phyloP scores from a whole-genome alignment of 164 flowering plant genomes.

The Malania oleifera region DNA sequence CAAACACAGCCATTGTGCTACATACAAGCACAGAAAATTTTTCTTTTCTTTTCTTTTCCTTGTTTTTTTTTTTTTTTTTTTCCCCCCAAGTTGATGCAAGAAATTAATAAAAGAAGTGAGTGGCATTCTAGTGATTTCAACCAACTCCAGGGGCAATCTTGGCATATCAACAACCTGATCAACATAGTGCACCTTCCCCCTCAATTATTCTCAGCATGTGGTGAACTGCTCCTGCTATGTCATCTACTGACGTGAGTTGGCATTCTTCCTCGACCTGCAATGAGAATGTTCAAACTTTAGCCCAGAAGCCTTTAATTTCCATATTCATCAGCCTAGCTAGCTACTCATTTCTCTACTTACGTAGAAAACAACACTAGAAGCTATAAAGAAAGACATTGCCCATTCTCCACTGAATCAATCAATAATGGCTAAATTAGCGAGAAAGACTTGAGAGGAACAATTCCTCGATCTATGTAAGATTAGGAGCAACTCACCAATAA shows the following conservation, averaged over 20 bases:
- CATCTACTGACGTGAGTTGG: slow-evolving; percentile 69
- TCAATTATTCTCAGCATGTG: slow-evolving; percentile 76
- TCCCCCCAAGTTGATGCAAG: too few relatives aligned
- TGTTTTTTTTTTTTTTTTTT: too few relatives aligned
- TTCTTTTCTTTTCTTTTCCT: too few relatives aligned
- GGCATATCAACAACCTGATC: background rate
- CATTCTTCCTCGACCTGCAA: slow-evolving; percentile 87
- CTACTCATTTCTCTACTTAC: background rate
- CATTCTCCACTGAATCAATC: too few relatives aligned
- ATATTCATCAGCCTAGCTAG: background rate
- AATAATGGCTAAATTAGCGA: too few relatives aligned
- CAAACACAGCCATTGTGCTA: too few relatives aligned
- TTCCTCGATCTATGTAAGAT: too few relatives aligned
- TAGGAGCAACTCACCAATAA: too few relatives aligned
- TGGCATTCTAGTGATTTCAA: slow-evolving; percentile 11
- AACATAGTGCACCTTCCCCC: slow-evolving; percentile 40
- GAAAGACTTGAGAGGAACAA: too few relatives aligned
- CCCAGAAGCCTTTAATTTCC: background rate
- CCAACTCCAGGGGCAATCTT: slow-evolving; percentile 9
- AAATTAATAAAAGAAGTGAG: background rate
- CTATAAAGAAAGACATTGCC: too few relatives aligned
- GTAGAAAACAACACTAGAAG: too few relatives aligned
- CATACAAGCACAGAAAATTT: too few relatives aligned
- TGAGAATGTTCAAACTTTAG: slow-evolving; percentile 4
- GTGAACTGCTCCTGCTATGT: slow-evolving; percentile 74